Evolutionary conservation across 495 filamentous ascomycete genomes (phyloP).

Genomic region (Daldinia bambusicola): DNA sequence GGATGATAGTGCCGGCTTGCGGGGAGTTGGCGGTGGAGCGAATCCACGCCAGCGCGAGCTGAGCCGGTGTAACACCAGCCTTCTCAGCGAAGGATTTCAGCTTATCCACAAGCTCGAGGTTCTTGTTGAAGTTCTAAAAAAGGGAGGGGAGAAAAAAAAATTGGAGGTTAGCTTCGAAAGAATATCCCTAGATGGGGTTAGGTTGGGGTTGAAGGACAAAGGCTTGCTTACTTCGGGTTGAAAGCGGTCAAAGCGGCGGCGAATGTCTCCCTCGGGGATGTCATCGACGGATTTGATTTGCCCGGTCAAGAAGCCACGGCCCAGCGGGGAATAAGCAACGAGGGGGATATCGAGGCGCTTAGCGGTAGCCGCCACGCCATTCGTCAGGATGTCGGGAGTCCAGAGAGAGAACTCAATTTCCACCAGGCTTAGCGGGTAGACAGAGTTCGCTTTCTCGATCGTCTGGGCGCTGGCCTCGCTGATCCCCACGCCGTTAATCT

Average conservation of each 20-base stretch:
- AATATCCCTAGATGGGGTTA: not conserved
- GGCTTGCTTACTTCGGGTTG: conserved; percentile 60
- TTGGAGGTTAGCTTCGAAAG: not conserved
- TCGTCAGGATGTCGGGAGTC: conserved; percentile 69
- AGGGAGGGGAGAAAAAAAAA: not conserved
- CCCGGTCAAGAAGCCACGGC: conserved; percentile 36
- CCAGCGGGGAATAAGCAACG: conserved; percentile 58
- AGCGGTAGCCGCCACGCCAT: conserved; percentile 72
- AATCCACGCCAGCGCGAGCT: conserved; percentile 77
- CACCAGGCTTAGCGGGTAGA: conserved; percentile 71
- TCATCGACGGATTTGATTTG: conserved; percentile 66
- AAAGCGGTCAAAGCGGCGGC: conserved; percentile 67
- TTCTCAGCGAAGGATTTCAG: conserved; percentile 68
- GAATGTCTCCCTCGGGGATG: conserved; percentile 68
- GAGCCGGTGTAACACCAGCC: conserved; percentile 72
- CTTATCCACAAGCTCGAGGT: conserved; percentile 72
- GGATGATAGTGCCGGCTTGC: conserved; percentile 68
- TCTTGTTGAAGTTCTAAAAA: conserved; percentile 65
- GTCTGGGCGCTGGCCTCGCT: conserved; percentile 73
- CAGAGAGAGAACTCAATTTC: conserved; percentile 79
- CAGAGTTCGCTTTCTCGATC: conserved; percentile 69
- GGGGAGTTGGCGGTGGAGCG: conserved; percentile 27
- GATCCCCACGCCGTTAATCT: conserved; percentile 73
- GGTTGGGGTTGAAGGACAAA: not conserved
- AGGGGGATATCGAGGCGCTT: conserved; percentile 76